Percentiles rank a stretch among this genome's conserved stretches.
Conservation (phyloP, 805 yeast species). For the Maudiozyma serrabonitensis region DNA sequence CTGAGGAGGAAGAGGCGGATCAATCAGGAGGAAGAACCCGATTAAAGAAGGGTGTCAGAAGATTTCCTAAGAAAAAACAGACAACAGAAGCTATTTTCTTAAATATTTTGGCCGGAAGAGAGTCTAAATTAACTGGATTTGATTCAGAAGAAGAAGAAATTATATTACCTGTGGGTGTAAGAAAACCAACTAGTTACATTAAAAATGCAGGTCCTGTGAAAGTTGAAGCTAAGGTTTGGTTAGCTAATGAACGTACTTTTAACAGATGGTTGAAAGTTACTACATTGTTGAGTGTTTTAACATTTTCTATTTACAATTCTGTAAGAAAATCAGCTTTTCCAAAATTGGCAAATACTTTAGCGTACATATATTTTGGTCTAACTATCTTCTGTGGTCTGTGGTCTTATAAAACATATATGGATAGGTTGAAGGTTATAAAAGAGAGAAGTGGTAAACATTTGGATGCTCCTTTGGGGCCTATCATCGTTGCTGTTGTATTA, state of each 20-base stretch:
- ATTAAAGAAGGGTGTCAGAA: constrained; percentile 3
- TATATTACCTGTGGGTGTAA: constrained; percentile 80
- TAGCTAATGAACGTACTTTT: constrained; percentile 96
- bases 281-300: constrained; percentile 70
- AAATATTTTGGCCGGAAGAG: constrained; percentile 31
- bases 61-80: constrained; percentile 19
- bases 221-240: constrained; percentile 96
- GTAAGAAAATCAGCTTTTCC: constrained; percentile 57
- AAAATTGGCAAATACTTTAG: constrained; percentile 54
- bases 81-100: constrained; percentile 27
- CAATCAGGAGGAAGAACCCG: constrained; percentile 3
- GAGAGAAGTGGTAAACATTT: constrained; percentile 79
- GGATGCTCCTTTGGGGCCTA: constrained; percentile 85
- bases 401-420: constrained; percentile 75
- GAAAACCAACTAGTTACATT: constrained; percentile 65
- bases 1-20: constrained; percentile 30
- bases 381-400: constrained; percentile 79
- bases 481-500: constrained; percentile 64
- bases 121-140: constrained; percentile 41
- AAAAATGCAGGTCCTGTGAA: constrained; percentile 87
- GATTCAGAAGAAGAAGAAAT: constrained; percentile 86
- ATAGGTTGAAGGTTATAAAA: constrained; percentile 61
- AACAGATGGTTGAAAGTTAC: constrained; percentile 91
- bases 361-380: constrained; percentile 70
- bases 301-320: constrained; percentile 75